Base-by-base conservation (phyloP, 331 rosid genomes). In the Pyracantha coccinea region DNA sequence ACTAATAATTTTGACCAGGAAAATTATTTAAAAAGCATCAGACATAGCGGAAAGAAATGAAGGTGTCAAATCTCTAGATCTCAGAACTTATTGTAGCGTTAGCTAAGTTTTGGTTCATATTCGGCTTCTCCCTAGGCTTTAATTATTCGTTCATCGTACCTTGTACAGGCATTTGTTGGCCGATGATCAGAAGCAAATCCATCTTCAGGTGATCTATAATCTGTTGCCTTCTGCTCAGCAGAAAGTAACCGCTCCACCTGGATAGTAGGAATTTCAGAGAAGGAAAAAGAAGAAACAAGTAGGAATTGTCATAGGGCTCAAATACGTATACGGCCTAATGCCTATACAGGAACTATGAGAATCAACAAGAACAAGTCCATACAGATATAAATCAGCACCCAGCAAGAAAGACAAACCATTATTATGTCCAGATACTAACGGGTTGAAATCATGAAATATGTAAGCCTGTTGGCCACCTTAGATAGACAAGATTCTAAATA, bases 171-270 rank as follows among this genome's bases (percentile, higher is more conserved):
- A 85, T 31, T 89, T 63, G 99, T 96, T 41, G 98, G 90, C 72
- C 99, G 91, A 83, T 96, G 99, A 80, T 96, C 99, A 74, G 97
- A 96, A 83, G 88, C 85, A 68, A 92, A 84, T 75, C 97, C 97
- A 87, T 96, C 99, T 77, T 96, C 99, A 60, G 93, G 97, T 72
- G 96, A 86, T 69, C 86, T 84, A 77, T 88, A 92, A 85, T 96
- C 99, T 10, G 97, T 89, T 66, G 96, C 84, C 91, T 92, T 96
- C 72, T 96, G 99, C 82, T 96, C 99, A 76, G 97, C 93, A 66
- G 98, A 88, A 83, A 96, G 99, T 69, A 96, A 80, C 47, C 99
- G 90, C 84, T 96, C 99, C 79, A 90, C 99, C 99, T 96, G 84
- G 50, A 83, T 44, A 77, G 62, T 38, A 31, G 65, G 72, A 66